phyloP scores from a whole-genome alignment of 2,329 filamentous ascomycete species.

The Hypoxylon sp. region DNA sequence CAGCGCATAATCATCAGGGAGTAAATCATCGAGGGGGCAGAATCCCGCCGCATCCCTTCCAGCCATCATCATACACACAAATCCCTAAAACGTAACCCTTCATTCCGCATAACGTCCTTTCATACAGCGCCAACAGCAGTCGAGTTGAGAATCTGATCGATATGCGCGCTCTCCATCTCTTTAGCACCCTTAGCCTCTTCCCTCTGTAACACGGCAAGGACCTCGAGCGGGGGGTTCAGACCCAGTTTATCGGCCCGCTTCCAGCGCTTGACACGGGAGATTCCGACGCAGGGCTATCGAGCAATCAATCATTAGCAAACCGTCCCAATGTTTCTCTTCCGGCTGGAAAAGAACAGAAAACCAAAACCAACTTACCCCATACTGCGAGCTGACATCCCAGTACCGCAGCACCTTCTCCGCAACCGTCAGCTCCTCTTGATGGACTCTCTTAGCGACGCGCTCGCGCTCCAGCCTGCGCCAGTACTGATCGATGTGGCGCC shows the following conservation, averaged over 20 bases:
- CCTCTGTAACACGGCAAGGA: slow-evolving; percentile 82
- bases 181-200: slow-evolving; percentile 67
- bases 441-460: slow-evolving; percentile 74
- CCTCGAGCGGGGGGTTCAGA: slow-evolving; percentile 88
- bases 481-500: slow-evolving; percentile 77
- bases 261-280: slow-evolving; percentile 84
- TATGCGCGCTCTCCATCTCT: slow-evolving; percentile 72
- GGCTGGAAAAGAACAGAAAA: neutral
- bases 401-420: slow-evolving; percentile 89
- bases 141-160: slow-evolving; percentile 72
- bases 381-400: slow-evolving; percentile 92
- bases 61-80: slow-evolving; percentile 25
- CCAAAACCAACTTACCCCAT: slow-evolving; percentile 73
- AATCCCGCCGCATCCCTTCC: slow-evolving; percentile 1
- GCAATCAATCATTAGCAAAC: slow-evolving; percentile 20
- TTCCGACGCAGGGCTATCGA: slow-evolving; percentile 86
- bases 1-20: slow-evolving; percentile 28
- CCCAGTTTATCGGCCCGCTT: slow-evolving; percentile 82
- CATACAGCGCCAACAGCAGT: slow-evolving; percentile 50
- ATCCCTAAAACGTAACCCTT: neutral
- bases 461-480: slow-evolving; percentile 77
- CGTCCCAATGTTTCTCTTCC: too few species aligned
- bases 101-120: slow-evolving; percentile 24
- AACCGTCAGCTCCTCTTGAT: slow-evolving; percentile 75
- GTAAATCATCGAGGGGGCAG: slow-evolving; percentile 4